phyloP scores from a whole-genome alignment of 495 filamentous ascomycete genomes.

The Tuber melanosporum region DNA sequence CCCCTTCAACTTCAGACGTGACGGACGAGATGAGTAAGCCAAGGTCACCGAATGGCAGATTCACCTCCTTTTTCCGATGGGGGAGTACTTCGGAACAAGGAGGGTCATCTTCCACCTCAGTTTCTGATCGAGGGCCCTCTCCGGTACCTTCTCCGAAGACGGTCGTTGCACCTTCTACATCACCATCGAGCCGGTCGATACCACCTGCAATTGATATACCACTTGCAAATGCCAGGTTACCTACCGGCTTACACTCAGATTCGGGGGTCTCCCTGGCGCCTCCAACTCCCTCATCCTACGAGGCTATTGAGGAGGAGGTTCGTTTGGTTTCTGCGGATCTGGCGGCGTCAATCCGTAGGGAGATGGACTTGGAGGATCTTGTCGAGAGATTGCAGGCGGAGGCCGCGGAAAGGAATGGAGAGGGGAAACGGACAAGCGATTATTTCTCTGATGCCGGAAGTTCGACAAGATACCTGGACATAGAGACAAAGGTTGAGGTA shows the following conservation, averaged over 20 bases:
- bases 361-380: conserved; percentile 94
- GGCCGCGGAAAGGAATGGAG: conserved; percentile 53
- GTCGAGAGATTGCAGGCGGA: conserved; percentile 80
- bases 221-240: conserved; percentile 42
- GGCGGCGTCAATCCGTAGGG: conserved; percentile 82
- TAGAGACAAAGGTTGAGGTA: conserved; percentile 59
- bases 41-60: conserved; percentile 57
- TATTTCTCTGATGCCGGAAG: conserved; percentile 96
- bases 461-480: conserved; percentile 62
- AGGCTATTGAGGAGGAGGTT: conserved; percentile 89
- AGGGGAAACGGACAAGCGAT: conserved; percentile 80
- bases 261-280: conserved; percentile 45
- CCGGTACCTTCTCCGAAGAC: conserved; percentile 56
- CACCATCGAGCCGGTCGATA: conserved; percentile 39
- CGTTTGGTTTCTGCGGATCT: conserved; percentile 87
- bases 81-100: conserved; percentile 54
- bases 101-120: conserved; percentile 56
- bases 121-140: conserved; percentile 58
- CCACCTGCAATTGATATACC: conserved; percentile 50
- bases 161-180: conserved; percentile 39
- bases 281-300: conserved; percentile 49
- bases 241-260: conserved; percentile 39
- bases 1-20: conserved; percentile 38
- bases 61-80: conserved; percentile 67
- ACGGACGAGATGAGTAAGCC: conserved; percentile 47